Conservation (phyloP, 148 eudicot genomes). For the Silene conica region DNA sequence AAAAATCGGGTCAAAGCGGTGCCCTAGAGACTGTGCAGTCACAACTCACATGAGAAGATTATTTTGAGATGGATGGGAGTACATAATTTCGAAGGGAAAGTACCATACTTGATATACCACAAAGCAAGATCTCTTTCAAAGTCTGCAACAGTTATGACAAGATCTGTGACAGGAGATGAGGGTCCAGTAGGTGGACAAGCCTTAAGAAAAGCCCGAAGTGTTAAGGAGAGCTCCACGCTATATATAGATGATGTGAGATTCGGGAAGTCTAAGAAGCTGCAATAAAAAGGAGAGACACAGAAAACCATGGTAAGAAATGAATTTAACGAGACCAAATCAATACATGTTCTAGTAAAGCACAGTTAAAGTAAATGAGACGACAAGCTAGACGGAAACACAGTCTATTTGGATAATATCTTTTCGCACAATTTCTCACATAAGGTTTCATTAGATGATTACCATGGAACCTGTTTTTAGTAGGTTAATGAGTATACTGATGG, state of each 20-base stretch:
- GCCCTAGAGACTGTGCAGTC: too few species aligned
- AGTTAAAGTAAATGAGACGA: not conserved
- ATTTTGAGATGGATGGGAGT: too few species aligned
- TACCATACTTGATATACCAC: constrained; percentile 38
- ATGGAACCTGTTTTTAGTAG: not conserved
- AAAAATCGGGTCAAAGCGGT: too few species aligned
- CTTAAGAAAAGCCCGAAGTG: constrained; percentile 32
- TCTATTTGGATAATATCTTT: not conserved
- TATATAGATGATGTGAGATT: constrained; percentile 37
- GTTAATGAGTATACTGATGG: not conserved
- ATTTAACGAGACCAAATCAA: constrained; percentile 12
- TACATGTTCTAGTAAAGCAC: not conserved
- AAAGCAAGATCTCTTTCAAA: constrained; percentile 37
- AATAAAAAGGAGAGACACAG: constrained; percentile 1
- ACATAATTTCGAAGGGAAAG: not conserved
- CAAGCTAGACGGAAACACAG: not conserved
- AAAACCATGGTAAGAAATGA: not conserved
- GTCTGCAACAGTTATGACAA: constrained; percentile 33
- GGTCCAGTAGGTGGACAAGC: constrained; percentile 30
- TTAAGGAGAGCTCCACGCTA: constrained; percentile 32
- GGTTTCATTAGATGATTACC: not conserved
- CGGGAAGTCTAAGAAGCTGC: constrained; percentile 42
- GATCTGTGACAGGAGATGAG: constrained; percentile 29
- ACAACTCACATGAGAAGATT: too few species aligned
- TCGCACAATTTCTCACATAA: not conserved